Conservation (phyloP, 2,329 filamentous ascomycete genomes). For the Clarireedia sp. region DNA sequence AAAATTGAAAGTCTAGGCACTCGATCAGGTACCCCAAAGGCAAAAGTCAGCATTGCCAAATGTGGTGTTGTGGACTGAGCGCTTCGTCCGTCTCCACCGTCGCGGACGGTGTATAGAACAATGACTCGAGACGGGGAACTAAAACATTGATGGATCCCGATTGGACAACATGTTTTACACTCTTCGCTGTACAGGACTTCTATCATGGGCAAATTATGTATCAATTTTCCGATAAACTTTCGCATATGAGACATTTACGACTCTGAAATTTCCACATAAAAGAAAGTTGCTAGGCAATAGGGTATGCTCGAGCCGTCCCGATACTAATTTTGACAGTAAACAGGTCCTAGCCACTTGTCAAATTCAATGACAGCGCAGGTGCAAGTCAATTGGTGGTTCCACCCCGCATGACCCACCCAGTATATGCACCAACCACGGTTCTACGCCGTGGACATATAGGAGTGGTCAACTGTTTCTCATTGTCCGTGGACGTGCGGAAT, state of each 20-base stretch:
- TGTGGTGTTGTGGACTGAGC: slow-evolving; percentile 34
- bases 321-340: too few relatives aligned
- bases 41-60: slow-evolving; percentile 46
- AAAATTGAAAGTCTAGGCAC: slow-evolving; percentile 53
- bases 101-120: too few relatives aligned
- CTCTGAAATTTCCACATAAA: too few relatives aligned
- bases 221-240: too few relatives aligned
- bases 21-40: slow-evolving; percentile 45
- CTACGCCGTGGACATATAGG: not conserved
- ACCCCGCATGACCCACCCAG: not conserved
- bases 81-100: not conserved
- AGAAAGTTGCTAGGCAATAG: too few relatives aligned
- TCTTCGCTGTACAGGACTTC: too few relatives aligned
- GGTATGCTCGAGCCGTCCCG: too few relatives aligned
- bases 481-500: not conserved
- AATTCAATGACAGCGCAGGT: not conserved
- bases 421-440: not conserved
- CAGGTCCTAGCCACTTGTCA: not conserved
- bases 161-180: too few relatives aligned
- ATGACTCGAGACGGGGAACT: too few relatives aligned
- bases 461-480: not conserved
- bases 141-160: too few relatives aligned
- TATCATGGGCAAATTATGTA: too few relatives aligned
- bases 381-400: not conserved
- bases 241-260: too few relatives aligned